Base-by-base conservation (phyloP, 768 basidiomycete genomes). In the Leccinum subtestaceum region DNA sequence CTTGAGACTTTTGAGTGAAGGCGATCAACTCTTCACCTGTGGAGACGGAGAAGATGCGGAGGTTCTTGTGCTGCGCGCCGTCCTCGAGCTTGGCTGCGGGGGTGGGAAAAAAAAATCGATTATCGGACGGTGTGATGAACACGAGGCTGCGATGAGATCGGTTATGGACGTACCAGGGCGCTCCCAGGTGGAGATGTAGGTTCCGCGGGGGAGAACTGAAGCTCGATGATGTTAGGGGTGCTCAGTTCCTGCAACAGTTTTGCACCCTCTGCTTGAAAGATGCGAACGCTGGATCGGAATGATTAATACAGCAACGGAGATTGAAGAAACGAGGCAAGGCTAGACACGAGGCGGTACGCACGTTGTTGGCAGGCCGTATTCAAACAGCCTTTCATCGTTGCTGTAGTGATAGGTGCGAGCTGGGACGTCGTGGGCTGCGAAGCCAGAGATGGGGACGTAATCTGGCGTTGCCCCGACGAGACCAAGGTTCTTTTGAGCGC, bases 111-210 rank as follows among this genome's bases (percentile, higher is more conserved):
- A 23, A 27, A 27, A 25, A 25, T 25, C 23, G 23, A 25, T 4
- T 25, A 25, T 58, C 62, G 29, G 34, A 19, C 17, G 49, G 62
- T 58, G 31, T 12, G 57, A 45, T 63, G 9, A 55, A 67, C 71
- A 71, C 62, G 72, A 69, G 67, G 71, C 55, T 12, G 19, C 21
- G 49, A 61, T 15, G 53, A 48, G 58, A 38, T 29, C 53, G 38
- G 21, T 40, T 50, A 48, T 48, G 52, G 53, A 72, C 80, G 53
- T 67, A 87, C 86, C 79, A 65, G 89, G 92, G 59, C 97, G 85
- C 76, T 98, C 95, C 93, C 95, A 98, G 50, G 93, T 95, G 55
- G 93, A 95, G 47, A 99, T 70, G 74, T 93, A 98, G 0, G 91
- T 93, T 40, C 93, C 95, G 60, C 90, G 10, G 97, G 95, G 6